Base-by-base conservation (phyloP, 805 yeast species). In the Wickerhamiella nectarea region DNA sequence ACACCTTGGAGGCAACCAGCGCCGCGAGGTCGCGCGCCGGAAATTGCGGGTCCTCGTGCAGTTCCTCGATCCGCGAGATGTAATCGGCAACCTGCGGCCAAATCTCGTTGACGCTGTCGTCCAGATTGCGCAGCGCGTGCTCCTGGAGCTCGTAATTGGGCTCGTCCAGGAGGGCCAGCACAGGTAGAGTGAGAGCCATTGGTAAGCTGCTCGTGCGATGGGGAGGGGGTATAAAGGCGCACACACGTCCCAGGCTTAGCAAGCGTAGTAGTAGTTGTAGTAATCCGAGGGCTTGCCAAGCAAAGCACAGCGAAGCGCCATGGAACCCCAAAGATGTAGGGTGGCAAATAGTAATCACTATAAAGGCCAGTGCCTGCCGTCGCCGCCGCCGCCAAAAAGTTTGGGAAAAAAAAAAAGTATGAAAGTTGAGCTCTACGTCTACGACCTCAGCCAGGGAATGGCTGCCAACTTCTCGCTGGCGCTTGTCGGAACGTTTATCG, bases 41-140 rank as follows among this genome's bases (percentile, higher is more conserved):
- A 62, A 89, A 91, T 19, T 70, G 62, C 47, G 73, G 71, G 60
- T 89, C 94, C 64, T 91, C 97, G 56, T 79, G 86, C 44, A 91
- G 68, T 50, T 85, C 94, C 65, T 91, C 98, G 56, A 91, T 81
- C 44, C 82, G 86, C 22, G 83, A 69, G 48, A 91, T 75, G 56
- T 74, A 78, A 64, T 91, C 91, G 46, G 98, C 94, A 46, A 91
- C 82, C 67, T 91, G 97, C 2, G 98, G 85, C 98, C 98, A 91
- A 47, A 85, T 71, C 62, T 84, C 87, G 65, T 86, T 94, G 41
- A 85, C 95, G 41, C 81, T 73, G 21, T 67, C 72, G 59, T 86
- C 82, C 52, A 91, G 74, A 15, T 94, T 78, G 45, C 78, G 68
- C 57, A 91, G 71, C 15, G 97, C 98, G 59, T 84, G 83, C 28